Evolutionary conservation across 768 basidiomycete genomes (phyloP).

Genomic region (Tulasnella sp.): DNA sequence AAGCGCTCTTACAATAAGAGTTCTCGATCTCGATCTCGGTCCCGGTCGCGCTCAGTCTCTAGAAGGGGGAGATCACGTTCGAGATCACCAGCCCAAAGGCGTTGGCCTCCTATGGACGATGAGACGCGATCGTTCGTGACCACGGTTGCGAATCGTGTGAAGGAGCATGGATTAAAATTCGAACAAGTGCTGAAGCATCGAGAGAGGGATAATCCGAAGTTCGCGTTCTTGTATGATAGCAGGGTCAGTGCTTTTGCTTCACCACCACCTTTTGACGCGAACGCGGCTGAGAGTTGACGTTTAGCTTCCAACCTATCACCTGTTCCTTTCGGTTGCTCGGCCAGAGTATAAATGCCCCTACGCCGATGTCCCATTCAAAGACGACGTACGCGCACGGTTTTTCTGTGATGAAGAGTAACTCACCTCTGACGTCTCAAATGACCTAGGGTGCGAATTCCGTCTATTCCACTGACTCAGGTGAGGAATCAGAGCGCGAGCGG

Average conservation of each 20-base stretch:
- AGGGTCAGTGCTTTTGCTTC: constrained; percentile 23
- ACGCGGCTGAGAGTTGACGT: not conserved
- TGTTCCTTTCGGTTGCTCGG: constrained; percentile 29
- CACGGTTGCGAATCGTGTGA: constrained; percentile 76
- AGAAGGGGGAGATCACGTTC: constrained; percentile 34
- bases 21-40: constrained; percentile 29
- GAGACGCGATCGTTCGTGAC: constrained; percentile 79
- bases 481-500: constrained; percentile 84
- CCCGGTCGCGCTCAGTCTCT: constrained; percentile 22
- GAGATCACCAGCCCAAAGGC: constrained; percentile 24
- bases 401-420: not conserved
- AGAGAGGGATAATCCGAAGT: constrained; percentile 74
- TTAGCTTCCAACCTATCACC: constrained; percentile 32
- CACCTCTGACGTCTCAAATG: not conserved
- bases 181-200: constrained; percentile 62
- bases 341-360: constrained; percentile 28
- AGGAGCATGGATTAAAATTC: constrained; percentile 66
- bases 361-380: constrained; percentile 63
- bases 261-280: not conserved
- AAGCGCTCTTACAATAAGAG: constrained; percentile 17
- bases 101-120: constrained; percentile 1
- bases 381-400: constrained; percentile 43
- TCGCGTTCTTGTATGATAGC: constrained; percentile 50
- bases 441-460: constrained; percentile 79
- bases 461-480: constrained; percentile 87